Evolutionary conservation across 805 yeast species (phyloP).

Genomic region (Yamadazyma paraphyllophila): DNA sequence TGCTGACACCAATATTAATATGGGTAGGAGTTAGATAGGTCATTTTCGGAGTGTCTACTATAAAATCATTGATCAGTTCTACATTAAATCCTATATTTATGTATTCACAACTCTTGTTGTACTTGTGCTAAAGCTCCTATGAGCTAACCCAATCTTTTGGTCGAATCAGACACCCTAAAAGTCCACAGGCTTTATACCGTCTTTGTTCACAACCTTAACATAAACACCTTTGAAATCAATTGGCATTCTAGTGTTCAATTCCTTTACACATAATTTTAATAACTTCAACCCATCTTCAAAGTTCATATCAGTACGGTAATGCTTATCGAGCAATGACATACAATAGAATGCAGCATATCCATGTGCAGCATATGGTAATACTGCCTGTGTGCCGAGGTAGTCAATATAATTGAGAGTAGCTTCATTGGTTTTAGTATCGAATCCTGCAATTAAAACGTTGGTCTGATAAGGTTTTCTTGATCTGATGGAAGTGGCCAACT

Average conservation of each 20-base stretch:
- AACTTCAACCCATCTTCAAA: slow-evolving; percentile 76
- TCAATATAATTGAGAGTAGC: slow-evolving; percentile 87
- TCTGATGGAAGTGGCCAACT: slow-evolving; percentile 83
- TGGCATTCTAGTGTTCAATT: slow-evolving; percentile 82
- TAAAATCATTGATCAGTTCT: too few relatives aligned
- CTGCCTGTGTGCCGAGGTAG: slow-evolving; percentile 87
- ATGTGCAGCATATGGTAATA: slow-evolving; percentile 94
- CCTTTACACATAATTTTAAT: slow-evolving; percentile 69
- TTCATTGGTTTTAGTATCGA: slow-evolving; percentile 53
- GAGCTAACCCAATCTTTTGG: too few relatives aligned
- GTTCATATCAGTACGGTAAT: slow-evolving; percentile 74
- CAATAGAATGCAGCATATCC: slow-evolving; percentile 98
- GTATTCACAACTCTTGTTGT: not conserved
- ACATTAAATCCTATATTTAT: not conserved
- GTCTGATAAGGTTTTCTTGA: slow-evolving; percentile 93
- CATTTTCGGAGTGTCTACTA: too few relatives aligned
- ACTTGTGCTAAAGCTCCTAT: too few relatives aligned
- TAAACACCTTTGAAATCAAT: slow-evolving; percentile 88
- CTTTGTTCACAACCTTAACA: slow-evolving; percentile 64
- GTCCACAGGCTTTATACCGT: slow-evolving; percentile 35
- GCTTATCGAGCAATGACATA: slow-evolving; percentile 84
- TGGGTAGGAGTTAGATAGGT: too few relatives aligned
- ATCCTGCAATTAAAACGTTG: slow-evolving; percentile 85
- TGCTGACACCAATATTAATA: too few relatives aligned
- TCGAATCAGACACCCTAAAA: not conserved